These are phyloP conservation scores for Cystobasidium slooffiae DNA, from an alignment of 1,284 basidiomycete species.

Conservation along the genomic window DNA sequence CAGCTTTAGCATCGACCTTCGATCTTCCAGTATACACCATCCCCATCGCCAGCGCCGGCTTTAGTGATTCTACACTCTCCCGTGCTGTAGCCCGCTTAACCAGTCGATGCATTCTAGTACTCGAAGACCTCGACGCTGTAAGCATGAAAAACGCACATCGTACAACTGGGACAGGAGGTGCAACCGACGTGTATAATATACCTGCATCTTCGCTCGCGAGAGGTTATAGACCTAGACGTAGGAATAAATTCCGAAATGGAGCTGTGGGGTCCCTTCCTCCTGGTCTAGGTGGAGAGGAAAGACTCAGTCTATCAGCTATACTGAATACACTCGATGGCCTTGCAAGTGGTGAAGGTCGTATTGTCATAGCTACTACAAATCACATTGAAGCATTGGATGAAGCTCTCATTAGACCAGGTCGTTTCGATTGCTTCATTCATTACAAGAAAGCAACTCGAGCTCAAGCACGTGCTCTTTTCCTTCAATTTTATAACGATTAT, in stretches of 20 bases:
- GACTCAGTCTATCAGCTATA: conserved; percentile 34
- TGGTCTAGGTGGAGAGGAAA: neutral
- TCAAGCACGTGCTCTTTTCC: conserved; percentile 31
- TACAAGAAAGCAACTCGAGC: conserved; percentile 26
- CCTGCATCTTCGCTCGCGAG: too few relatives aligned
- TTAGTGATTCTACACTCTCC: conserved; percentile 25
- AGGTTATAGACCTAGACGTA: too few relatives aligned
- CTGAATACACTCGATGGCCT: conserved; percentile 30
- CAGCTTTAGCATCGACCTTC: conserved; percentile 29
- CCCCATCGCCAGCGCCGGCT: conserved; percentile 9
- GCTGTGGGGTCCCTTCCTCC: neutral
- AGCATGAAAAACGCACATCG: conserved; percentile 22
- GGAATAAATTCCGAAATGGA: neutral
- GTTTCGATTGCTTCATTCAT: conserved; percentile 19
- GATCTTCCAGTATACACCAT: conserved; percentile 31
- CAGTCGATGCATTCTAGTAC: conserved; percentile 25
- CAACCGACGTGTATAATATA: neutral
- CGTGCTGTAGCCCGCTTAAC: conserved; percentile 2
- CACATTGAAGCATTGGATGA: conserved; percentile 69
- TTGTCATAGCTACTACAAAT: conserved; percentile 70
- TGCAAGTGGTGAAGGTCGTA: conserved; percentile 24
- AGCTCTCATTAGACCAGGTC: conserved; percentile 68
- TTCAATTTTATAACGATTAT: conserved; percentile 38
- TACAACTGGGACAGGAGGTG: neutral
- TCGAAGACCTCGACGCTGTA: conserved; percentile 33